Percentiles rank a stretch among this genome's conserved stretches.
Evolutionary conservation across 371 early-diverging fungal genomes (phyloP).

Genomic region (Mortierella sp.): DNA sequence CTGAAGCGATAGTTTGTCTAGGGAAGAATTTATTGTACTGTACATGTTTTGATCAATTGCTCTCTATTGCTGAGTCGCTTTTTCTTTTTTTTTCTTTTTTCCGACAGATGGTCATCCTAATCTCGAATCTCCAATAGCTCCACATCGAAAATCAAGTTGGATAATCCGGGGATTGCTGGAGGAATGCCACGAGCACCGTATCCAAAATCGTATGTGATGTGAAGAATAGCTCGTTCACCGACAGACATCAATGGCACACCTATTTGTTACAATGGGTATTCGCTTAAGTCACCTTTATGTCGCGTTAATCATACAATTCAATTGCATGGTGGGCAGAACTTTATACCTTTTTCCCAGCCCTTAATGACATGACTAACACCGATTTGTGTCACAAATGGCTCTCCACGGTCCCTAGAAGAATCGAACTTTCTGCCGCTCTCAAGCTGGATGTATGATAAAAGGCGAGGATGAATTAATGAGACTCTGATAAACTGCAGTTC

Average conservation of each 20-base stretch:
- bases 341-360: conserved; percentile 79
- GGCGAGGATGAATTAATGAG: background rate
- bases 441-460: conserved; percentile 50
- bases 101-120: conserved; percentile 14
- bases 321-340: background rate
- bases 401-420: conserved; percentile 84
- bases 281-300: background rate
- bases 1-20: background rate
- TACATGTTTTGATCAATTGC: conserved; percentile 1
- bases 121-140: conserved; percentile 90
- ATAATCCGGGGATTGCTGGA: conserved; percentile 84
- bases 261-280: conserved; percentile 11
- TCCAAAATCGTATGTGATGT: conserved; percentile 82
- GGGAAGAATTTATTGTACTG: conserved; percentile 6
- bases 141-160: conserved; percentile 89
- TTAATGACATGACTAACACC: conserved; percentile 96
- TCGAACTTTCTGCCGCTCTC: conserved; percentile 88
- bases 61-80: background rate
- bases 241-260: conserved; percentile 92
- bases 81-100: background rate
- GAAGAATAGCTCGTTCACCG: conserved; percentile 80
- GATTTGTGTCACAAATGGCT: conserved; percentile 86
- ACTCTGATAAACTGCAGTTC: background rate
- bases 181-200: conserved; percentile 82
- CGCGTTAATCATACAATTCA: background rate